Evolutionary conservation across 2,329 filamentous ascomycete species (phyloP).

Genomic region (Fusarium heterosporum): DNA sequence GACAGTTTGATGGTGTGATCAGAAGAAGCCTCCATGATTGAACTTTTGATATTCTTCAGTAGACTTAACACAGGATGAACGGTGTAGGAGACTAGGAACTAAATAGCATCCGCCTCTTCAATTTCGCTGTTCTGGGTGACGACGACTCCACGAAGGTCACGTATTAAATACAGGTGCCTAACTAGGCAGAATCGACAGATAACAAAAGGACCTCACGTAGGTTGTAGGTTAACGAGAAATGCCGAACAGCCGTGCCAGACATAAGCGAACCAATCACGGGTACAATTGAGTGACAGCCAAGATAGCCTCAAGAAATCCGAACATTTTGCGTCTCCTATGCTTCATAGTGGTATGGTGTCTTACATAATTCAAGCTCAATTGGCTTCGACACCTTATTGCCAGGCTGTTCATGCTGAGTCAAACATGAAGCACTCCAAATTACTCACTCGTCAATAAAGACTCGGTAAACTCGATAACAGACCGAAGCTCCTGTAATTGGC

Average conservation of each 20-base stretch:
- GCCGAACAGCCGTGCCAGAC: neutral
- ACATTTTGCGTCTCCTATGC: too few species aligned
- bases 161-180: neutral
- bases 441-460: constrained; percentile 11
- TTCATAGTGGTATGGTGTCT: too few species aligned
- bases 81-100: too few species aligned
- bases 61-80: neutral
- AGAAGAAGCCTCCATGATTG: neutral
- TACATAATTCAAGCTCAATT: too few species aligned
- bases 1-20: neutral
- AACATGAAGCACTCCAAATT: neutral
- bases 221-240: neutral
- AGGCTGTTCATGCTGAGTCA: neutral
- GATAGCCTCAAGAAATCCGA: neutral
- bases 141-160: too few species aligned
- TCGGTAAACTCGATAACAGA: constrained; percentile 28
- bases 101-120: too few species aligned
- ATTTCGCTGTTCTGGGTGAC: too few species aligned
- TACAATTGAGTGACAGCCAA: neutral
- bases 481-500: constrained; percentile 21
- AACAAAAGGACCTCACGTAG: neutral
- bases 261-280: neutral
- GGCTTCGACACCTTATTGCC: too few species aligned
- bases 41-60: neutral
- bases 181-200: neutral